Base-by-base conservation (phyloP, 768 basidiomycete genomes). In the Baorangia bicolor region DNA sequence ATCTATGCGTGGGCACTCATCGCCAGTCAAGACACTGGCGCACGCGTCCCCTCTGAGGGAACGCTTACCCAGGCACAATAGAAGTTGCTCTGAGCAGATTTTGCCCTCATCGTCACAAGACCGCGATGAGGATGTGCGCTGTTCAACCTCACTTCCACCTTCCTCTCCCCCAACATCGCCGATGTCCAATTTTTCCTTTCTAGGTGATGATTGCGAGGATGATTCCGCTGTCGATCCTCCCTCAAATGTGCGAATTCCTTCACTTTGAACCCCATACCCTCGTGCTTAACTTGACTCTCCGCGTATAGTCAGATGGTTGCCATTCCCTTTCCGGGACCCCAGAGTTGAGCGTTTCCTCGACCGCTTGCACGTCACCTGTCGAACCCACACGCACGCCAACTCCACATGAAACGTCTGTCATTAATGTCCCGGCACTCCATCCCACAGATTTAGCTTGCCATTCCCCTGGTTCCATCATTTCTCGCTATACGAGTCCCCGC, bases 151-250 rank as follows among this genome's bases (percentile, higher is more conserved):
- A 39, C 67, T 69, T 48, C 64, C 69, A 7, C 74, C 79, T 14
- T 80, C 80, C 14, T 79, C 80, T 2, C 78, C 79, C 21, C 71
- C 74, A 6, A 61, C 74, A 28, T 80, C 80, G 0, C 79, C 78
- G 13, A 69, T 76, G 57, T 74, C 76, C 23, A 60, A 63, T 34
- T 66, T 73, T 35, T 67, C 72, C 35, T 73, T 77, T 27, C 68
- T 75, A 25, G 59, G 69, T 67, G 58, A 65, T 34, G 62, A 62
- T 14, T 47, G 23, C 4, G 57, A 59, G 25, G 58, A 57, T 35
- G 50, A 57, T 50, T 44, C 51, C 16, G 18, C 40, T 27, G 30
- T 41, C 23, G 53, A 67, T 57, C 53, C 56, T 41, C 40, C 4
- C 14, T 51, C 72, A 66, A 63, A 65, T 73, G 79, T 60, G 68